phyloP scores from a whole-genome alignment of 345 rosid species.

The Eutrema yunnanense region DNA sequence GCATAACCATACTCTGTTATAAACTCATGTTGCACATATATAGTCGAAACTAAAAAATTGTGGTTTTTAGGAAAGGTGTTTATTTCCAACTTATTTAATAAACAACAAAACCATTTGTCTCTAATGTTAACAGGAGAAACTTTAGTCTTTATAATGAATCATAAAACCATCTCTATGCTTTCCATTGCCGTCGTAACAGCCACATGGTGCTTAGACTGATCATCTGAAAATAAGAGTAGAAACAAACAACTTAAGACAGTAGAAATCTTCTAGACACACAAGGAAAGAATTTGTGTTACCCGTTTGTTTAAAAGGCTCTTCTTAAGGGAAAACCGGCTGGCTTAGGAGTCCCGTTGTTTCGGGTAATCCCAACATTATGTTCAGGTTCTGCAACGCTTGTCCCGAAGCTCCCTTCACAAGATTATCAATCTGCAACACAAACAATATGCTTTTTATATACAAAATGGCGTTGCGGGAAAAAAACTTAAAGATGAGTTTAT shows the following conservation, averaged over 20 bases:
- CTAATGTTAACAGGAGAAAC: not conserved
- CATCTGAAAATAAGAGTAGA: too few relatives aligned
- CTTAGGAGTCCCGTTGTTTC: conserved; percentile 76
- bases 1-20: not conserved
- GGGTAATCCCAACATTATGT: conserved; percentile 82
- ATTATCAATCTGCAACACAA: conserved; percentile 69
- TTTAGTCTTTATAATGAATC: not conserved
- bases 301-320: too few relatives aligned
- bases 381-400: conserved; percentile 95
- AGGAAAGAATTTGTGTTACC: too few relatives aligned
- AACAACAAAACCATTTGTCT: not conserved
- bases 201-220: not conserved
- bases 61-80: too few relatives aligned
- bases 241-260: too few relatives aligned
- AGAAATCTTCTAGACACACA: too few relatives aligned
- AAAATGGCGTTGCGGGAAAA: not conserved
- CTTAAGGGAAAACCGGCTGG: conserved; percentile 59
- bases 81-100: not conserved
- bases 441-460: not conserved
- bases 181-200: not conserved
- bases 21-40: too few relatives aligned
- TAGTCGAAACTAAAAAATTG: too few relatives aligned
- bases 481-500: not conserved
- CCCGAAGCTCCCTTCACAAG: conserved; percentile 99
- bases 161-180: not conserved